Evolutionary conservation across 352 stramenopile genomes (phyloP).

Genomic region (Hyaloperonospora arabidopsidis): DNA sequence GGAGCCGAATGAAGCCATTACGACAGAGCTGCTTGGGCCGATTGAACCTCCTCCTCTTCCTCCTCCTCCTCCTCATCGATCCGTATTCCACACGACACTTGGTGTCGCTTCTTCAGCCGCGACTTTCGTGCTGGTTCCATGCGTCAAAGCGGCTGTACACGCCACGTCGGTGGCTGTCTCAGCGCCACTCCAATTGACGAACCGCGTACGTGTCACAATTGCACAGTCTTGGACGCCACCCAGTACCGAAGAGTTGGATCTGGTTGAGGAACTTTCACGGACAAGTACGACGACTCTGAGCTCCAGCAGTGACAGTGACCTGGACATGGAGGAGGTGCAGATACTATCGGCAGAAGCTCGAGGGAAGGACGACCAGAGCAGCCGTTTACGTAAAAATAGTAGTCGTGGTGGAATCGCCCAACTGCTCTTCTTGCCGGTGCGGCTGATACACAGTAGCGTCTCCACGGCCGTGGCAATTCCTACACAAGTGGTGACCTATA

Average conservation of each 20-base stretch:
- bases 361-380: too few relatives aligned
- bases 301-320: too few relatives aligned
- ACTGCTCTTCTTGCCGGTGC: constrained; percentile 54
- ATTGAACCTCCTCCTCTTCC: constrained; percentile 2
- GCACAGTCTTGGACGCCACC: constrained; percentile 18
- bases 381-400: constrained; percentile 16
- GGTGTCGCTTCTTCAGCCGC: constrained; percentile 46
- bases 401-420: constrained; percentile 8
- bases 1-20: constrained; percentile 12
- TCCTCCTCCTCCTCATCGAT: background rate
- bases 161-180: constrained; percentile 51
- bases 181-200: constrained; percentile 49
- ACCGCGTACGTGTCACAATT: constrained; percentile 40
- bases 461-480: constrained; percentile 51
- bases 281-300: constrained; percentile 17
- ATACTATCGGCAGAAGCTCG: too few relatives aligned
- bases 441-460: constrained; percentile 47
- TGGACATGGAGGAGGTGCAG: too few relatives aligned
- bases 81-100: constrained; percentile 44
- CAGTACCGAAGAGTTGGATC: constrained; percentile 22
- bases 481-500: constrained; percentile 38
- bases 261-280: constrained; percentile 40
- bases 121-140: constrained; percentile 55
- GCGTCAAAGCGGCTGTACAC: constrained; percentile 50
- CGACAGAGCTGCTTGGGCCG: constrained; percentile 19